Evolutionary conservation across 139 green algal species (phyloP).

Genomic region (Micromonas commoda): DNA sequence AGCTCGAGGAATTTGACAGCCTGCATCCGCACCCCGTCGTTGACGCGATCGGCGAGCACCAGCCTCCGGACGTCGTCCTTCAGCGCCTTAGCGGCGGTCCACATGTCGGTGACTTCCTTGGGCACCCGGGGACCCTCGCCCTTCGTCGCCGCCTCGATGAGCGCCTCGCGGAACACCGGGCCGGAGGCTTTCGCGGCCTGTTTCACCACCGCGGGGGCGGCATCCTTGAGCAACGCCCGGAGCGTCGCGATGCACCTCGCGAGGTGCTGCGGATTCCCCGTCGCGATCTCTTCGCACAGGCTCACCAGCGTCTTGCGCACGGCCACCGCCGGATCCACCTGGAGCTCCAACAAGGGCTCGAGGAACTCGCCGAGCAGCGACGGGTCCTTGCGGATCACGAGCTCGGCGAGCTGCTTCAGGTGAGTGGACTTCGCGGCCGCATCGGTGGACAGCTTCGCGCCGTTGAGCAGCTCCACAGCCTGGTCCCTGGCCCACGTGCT

Average conservation of each 20-base stretch:
- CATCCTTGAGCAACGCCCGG: neutral
- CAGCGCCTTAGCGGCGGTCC: neutral
- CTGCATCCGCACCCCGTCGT: conserved; percentile 13
- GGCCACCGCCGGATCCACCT: neutral
- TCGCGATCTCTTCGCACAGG: neutral
- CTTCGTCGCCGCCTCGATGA: neutral
- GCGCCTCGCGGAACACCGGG: neutral
- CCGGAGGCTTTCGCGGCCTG: neutral
- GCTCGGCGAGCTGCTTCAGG: neutral
- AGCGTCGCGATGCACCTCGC: neutral
- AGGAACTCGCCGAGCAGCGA: neutral
- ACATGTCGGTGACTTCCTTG: neutral
- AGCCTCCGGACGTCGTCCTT: neutral
- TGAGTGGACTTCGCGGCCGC: neutral
- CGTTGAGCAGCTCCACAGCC: neutral
- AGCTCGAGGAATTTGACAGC: neutral
- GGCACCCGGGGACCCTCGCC: neutral
- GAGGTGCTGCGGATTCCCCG: neutral
- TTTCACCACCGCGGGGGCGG: neutral
- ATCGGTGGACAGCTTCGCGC: neutral
- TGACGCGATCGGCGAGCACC: neutral
- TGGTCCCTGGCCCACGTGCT: neutral
- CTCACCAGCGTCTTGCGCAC: neutral
- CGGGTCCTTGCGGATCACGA: neutral
- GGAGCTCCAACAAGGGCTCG: neutral